A percentile compares a stretch with the other conserved stretches of the same genome.
phyloP scores from a whole-genome alignment of 441 rosid genomes.

The Biscutella laevigata region DNA sequence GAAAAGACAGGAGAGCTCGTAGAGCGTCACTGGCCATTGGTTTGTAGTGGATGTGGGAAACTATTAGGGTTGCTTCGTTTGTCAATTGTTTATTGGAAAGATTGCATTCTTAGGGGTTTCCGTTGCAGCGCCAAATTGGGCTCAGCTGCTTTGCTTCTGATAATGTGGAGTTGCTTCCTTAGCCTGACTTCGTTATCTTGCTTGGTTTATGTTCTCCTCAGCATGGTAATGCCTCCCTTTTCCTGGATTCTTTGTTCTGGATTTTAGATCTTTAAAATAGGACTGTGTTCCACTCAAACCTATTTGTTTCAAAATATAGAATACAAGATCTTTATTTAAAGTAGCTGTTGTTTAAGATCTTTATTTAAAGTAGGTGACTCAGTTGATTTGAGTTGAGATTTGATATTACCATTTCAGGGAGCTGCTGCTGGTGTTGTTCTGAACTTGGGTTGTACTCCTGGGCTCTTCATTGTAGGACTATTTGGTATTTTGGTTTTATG shows the following conservation, averaged over 20 bases:
- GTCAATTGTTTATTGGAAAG: slow-evolving; percentile 69
- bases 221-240: slow-evolving; percentile 47
- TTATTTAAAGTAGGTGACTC: too few relatives aligned
- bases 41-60: slow-evolving; percentile 56
- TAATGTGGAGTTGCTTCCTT: slow-evolving; percentile 98
- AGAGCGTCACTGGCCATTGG: slow-evolving; percentile 88
- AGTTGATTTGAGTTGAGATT: not conserved
- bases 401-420: slow-evolving; percentile 47
- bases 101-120: slow-evolving; percentile 57
- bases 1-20: slow-evolving; percentile 48
- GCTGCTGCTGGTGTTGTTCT: slow-evolving; percentile 84
- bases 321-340: too few relatives aligned
- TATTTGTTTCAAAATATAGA: not conserved
- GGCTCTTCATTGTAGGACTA: slow-evolving; percentile 83
- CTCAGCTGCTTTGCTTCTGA: slow-evolving; percentile 78
- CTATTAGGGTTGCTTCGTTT: slow-evolving; percentile 34
- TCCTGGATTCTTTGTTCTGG: not conserved
- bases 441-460: slow-evolving; percentile 92
- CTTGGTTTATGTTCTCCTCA: slow-evolving; percentile 65
- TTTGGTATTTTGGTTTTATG: slow-evolving; percentile 81
- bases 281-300: not conserved
- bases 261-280: not conserved
- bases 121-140: slow-evolving; percentile 61
- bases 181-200: slow-evolving; percentile 86
- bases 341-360: too few relatives aligned